Evolutionary conservation across 805 yeast genomes (phyloP).

Genomic region (Candida sphagnicola): DNA sequence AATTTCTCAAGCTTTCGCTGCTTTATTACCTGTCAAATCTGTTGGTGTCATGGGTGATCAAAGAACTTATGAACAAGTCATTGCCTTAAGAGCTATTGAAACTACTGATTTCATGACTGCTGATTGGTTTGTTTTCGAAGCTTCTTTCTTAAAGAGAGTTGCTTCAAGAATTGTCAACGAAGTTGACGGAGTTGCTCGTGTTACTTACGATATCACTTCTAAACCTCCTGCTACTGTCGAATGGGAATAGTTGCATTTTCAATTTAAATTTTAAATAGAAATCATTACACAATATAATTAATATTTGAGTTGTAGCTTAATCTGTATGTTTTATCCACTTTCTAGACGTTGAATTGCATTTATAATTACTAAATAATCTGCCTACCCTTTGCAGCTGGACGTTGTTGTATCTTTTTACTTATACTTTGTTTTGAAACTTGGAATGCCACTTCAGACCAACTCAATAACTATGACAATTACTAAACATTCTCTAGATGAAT

Average conservation of each 20-base stretch:
- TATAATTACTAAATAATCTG: too few relatives aligned
- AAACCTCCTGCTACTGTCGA: constrained; percentile 99
- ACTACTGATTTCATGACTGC: constrained; percentile 99
- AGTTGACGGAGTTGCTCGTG: constrained; percentile 98
- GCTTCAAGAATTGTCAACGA: constrained; percentile 97
- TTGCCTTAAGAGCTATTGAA: constrained; percentile 97
- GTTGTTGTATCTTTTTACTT: too few relatives aligned
- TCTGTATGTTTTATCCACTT: too few relatives aligned
- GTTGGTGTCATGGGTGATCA: constrained; percentile 99
- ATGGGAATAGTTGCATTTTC: constrained; percentile 69
- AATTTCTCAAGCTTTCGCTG: constrained; percentile 97
- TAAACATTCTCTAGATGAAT: too few relatives aligned
- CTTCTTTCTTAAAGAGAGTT: constrained; percentile 84
- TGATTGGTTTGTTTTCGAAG: constrained; percentile 96
- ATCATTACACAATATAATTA: neutral
- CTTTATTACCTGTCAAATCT: constrained; percentile 92
- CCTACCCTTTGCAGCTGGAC: too few relatives aligned
- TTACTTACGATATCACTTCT: constrained; percentile 96
- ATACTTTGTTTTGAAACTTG: too few relatives aligned
- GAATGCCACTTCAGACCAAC: too few relatives aligned
- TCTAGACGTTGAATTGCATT: too few relatives aligned
- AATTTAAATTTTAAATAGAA: neutral
- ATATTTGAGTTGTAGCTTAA: too few relatives aligned
- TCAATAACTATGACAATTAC: too few relatives aligned
- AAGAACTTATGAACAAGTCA: constrained; percentile 98